Percentiles rank a stretch among this genome's conserved stretches.
Conservation (phyloP, 78 protist genomes). For the Corallochytrium limacisporum region DNA sequence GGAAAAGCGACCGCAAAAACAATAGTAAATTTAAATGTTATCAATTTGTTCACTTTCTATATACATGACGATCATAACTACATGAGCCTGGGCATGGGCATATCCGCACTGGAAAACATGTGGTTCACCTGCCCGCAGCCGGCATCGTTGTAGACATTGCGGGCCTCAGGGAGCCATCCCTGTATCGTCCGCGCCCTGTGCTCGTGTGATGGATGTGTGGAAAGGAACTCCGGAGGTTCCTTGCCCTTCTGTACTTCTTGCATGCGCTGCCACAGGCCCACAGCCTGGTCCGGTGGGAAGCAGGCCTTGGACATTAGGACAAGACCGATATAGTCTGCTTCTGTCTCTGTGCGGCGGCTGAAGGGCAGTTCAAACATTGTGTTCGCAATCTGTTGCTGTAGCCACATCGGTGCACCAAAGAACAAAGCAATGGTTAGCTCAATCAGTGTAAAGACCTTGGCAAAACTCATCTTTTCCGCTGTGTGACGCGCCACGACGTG, state of each 20-base stretch:
- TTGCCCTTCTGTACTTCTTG: background rate
- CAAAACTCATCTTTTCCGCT: background rate
- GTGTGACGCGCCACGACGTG: background rate
- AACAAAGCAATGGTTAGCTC: background rate
- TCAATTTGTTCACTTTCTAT: too few relatives aligned
- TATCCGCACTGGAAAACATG: too few relatives aligned
- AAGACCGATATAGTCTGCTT: background rate
- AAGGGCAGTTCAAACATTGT: background rate
- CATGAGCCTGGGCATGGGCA: too few relatives aligned
- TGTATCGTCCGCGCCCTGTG: background rate
- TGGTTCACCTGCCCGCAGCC: too few relatives aligned
- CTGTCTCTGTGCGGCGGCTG: background rate
- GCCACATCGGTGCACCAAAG: background rate
- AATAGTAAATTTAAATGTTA: too few relatives aligned
- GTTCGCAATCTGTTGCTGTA: background rate
- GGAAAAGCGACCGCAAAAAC: too few relatives aligned
- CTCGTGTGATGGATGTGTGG: background rate
- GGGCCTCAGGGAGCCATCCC: background rate
- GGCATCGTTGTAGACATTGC: too few relatives aligned
- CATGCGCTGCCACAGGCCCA: background rate
- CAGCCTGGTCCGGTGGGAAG: background rate
- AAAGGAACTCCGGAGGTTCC: background rate
- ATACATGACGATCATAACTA: too few relatives aligned
- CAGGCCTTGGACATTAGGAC: background rate
- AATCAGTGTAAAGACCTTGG: background rate